A percentile compares a stretch with the other conserved stretches of the same genome.
Evolutionary conservation across 1,284 basidiomycete genomes (phyloP).

Genomic region (Cystobasidiaceae sp.): DNA sequence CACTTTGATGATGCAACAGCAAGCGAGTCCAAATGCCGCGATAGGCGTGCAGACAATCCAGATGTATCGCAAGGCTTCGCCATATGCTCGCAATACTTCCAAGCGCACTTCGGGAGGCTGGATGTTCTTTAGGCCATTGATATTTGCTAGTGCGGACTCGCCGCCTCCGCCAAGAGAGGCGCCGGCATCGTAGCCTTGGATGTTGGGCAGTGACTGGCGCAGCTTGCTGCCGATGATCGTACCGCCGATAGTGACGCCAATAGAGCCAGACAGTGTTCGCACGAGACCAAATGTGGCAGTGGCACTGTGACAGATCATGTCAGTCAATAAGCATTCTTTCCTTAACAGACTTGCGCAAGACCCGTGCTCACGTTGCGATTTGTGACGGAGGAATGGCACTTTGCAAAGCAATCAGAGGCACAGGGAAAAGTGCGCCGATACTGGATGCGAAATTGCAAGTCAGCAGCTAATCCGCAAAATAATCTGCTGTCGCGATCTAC

Average conservation of each 20-base stretch:
- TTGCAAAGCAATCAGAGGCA: slow-evolving; percentile 51
- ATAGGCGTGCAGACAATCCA: slow-evolving; percentile 58
- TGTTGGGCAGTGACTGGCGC: slow-evolving; percentile 29
- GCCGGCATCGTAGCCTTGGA: slow-evolving; percentile 34
- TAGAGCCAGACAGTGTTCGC: slow-evolving; percentile 67
- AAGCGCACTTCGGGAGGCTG: slow-evolving; percentile 46
- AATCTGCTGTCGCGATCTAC: not conserved
- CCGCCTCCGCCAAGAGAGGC: slow-evolving; percentile 37
- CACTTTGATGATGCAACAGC: slow-evolving; percentile 37
- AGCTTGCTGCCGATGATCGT: slow-evolving; percentile 42
- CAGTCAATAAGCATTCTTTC: too few species aligned
- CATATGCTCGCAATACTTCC: slow-evolving; percentile 63
- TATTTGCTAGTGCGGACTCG: slow-evolving; percentile 12
- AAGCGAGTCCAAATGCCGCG: slow-evolving; percentile 43
- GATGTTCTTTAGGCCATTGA: slow-evolving; percentile 46
- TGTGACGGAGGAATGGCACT: slow-evolving; percentile 75
- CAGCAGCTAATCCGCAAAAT: slow-evolving; percentile 25
- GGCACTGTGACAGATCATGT: slow-evolving; percentile 56
- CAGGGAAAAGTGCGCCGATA: slow-evolving; percentile 38
- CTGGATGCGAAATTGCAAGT: too few species aligned
- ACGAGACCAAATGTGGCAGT: slow-evolving; percentile 67
- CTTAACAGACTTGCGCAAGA: too few species aligned
- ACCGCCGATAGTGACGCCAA: slow-evolving; percentile 61
- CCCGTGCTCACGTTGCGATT: slow-evolving; percentile 69
- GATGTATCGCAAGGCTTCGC: slow-evolving; percentile 61